Base-by-base conservation (phyloP, 768 basidiomycete genomes). In the Tricholoma terreum region DNA sequence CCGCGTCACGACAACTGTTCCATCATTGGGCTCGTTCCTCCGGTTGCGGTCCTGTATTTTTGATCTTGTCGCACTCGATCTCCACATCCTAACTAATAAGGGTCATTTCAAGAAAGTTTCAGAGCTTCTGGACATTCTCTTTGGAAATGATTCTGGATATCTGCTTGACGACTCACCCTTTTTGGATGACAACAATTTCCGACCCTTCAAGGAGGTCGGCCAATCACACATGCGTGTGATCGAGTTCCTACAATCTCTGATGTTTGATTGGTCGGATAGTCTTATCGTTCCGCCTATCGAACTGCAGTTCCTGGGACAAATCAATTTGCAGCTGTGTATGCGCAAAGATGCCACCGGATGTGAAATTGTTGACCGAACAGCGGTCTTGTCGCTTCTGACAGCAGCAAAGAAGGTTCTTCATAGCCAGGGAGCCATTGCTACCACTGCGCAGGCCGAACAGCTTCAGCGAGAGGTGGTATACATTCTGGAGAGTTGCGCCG, bases 261-360 rank as follows among this genome's bases (percentile, higher is more conserved):
- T 87, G 67, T 89, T 98, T 61, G 87, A 90, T 54, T 98, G 94
- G 94, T 81, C 81, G 5, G 95, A 98, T 67, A 83, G 81, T 56
- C 72, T 92, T 42, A 69, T 76, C 11, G 83, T 86, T 1, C 71
- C 81, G 14, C 77, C 84, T 5, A 67, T 84, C 50, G 77, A 86
- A 19, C 68, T 92, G 54, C 79, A 87, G 56, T 86, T 89, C 66
- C 79, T 92, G 34, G 77, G 72, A 3, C 77, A 82, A 34, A 71
- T 94, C 40, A 84, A 90, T 62, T 75, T 94, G 21, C 81, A 84
- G 24, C 76, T 85, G 0, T 94, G 92, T 65, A 67, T 89, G 10
- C 84, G 85, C 10, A 74, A 73, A 54, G 87, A 94, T 63, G 72
- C 80, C 21, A 79, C 79, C 2, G 92, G 92, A 1, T 94, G 92